Evolutionary conservation across 805 yeast species (phyloP).

Genomic region (Saccharomycopsis fibuligera): DNA sequence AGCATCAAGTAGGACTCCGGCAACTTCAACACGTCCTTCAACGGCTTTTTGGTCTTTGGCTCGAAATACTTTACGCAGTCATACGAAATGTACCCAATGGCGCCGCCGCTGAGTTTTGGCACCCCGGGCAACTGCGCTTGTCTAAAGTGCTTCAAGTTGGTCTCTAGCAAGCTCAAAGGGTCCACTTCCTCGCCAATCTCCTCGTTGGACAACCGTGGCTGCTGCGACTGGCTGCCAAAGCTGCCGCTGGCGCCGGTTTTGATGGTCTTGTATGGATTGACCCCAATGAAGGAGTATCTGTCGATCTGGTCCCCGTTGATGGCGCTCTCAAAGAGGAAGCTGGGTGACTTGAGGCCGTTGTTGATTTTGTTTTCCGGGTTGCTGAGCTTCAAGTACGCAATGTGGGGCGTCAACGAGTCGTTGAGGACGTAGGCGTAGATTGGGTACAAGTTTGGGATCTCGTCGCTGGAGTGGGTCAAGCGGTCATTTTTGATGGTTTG

Average conservation of each 20-base stretch:
- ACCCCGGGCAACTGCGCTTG: conserved; percentile 79
- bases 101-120: conserved; percentile 88
- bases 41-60: conserved; percentile 72
- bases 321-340: conserved; percentile 86
- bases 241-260: conserved; percentile 37
- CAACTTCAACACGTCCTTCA: conserved; percentile 72
- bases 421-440: conserved; percentile 68
- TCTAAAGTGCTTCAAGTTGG: conserved; percentile 56
- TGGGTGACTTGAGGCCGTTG: conserved; percentile 39
- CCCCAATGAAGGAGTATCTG: conserved; percentile 87
- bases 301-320: conserved; percentile 83
- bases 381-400: conserved; percentile 81
- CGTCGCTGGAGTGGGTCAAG: conserved; percentile 21
- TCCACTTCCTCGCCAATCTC: conserved; percentile 49
- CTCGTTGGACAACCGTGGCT: not conserved
- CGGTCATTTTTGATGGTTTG: conserved; percentile 28
- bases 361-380: conserved; percentile 46
- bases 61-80: conserved; percentile 97
- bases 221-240: not conserved
- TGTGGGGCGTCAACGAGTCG: conserved; percentile 80
- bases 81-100: conserved; percentile 90
- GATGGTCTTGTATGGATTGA: conserved; percentile 74
- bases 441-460: conserved; percentile 67
- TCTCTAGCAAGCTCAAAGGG: conserved; percentile 69
- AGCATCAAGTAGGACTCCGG: conserved; percentile 94